Evolutionary conservation across 371 early-diverging fungal species (phyloP).

Genomic region (Mucor irregularis): DNA sequence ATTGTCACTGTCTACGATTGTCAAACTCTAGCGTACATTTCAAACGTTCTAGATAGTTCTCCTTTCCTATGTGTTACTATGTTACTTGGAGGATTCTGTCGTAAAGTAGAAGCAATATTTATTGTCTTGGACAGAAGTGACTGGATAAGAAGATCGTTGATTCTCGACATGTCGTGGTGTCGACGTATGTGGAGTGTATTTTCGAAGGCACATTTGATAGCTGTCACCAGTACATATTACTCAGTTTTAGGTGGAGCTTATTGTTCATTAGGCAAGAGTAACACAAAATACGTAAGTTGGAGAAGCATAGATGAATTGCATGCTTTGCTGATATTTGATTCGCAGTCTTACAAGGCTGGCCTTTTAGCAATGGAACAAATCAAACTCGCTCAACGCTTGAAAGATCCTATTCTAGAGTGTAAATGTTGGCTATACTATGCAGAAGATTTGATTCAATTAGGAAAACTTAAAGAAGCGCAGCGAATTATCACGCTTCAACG

Average conservation of each 20-base stretch:
- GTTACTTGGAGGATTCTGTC: background rate
- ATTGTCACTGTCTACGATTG: background rate
- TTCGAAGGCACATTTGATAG: slow-evolving; percentile 32
- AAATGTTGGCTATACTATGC: slow-evolving; percentile 61
- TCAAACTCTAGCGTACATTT: background rate
- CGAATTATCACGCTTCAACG: slow-evolving; percentile 34
- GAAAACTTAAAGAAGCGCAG: slow-evolving; percentile 30
- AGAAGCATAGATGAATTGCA: background rate
- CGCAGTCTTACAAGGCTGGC: slow-evolving; percentile 49
- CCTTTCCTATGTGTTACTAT: too few species aligned
- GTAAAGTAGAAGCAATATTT: background rate
- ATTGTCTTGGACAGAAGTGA: background rate
- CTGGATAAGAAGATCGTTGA: background rate
- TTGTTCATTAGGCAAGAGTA: slow-evolving; percentile 50
- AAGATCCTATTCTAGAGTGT: slow-evolving; percentile 45
- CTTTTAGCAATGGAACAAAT: slow-evolving; percentile 48
- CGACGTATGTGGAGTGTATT: slow-evolving; percentile 32
- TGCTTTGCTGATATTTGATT: background rate
- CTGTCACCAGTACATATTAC: slow-evolving; percentile 46
- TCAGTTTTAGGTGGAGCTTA: slow-evolving; percentile 56
- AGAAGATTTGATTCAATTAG: slow-evolving; percentile 49
- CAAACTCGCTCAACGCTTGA: slow-evolving; percentile 39
- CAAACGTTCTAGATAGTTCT: too few species aligned
- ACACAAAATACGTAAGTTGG: slow-evolving; percentile 36
- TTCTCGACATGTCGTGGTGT: slow-evolving; percentile 22